Evolutionary conservation across 2,329 filamentous ascomycete genomes (phyloP).

Genomic region (Laburnicola sp.): DNA sequence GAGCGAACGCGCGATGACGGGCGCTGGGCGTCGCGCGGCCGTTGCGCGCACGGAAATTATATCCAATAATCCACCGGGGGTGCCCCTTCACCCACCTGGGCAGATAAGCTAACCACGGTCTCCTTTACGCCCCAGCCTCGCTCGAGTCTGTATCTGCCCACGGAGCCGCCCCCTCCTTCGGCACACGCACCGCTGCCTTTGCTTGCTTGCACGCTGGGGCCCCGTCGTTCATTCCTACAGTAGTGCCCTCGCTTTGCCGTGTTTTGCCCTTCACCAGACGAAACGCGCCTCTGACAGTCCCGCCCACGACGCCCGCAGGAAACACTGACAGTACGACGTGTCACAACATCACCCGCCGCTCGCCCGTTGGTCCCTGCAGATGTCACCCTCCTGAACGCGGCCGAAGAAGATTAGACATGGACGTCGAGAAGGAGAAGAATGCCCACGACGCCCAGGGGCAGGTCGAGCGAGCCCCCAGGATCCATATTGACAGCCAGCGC

Average conservation of each 20-base stretch:
- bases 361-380: slow-evolving; percentile 14
- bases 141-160: background rate
- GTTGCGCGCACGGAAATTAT: background rate
- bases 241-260: slow-evolving; percentile 1
- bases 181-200: slow-evolving; percentile 1
- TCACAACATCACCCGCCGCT: slow-evolving; percentile 9
- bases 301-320: slow-evolving; percentile 1
- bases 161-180: slow-evolving; percentile 4
- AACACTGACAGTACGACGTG: slow-evolving; percentile 1
- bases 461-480: slow-evolving; percentile 28
- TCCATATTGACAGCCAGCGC: slow-evolving; percentile 34
- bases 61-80: background rate
- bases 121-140: slow-evolving; percentile 5
- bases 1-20: background rate
- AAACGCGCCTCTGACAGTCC: slow-evolving; percentile 23
- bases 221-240: slow-evolving; percentile 6
- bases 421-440: slow-evolving; percentile 19
- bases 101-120: slow-evolving; percentile 13
- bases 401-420: slow-evolving; percentile 23
- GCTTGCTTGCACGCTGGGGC: slow-evolving; percentile 1
- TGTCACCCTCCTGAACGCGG: slow-evolving; percentile 19
- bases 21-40: slow-evolving; percentile 5
- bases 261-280: slow-evolving; percentile 13
- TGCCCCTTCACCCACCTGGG: background rate
- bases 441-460: slow-evolving; percentile 12